Evolutionary conservation across 768 basidiomycete genomes (phyloP).

Genomic region (Lactarius sanguifluus): DNA sequence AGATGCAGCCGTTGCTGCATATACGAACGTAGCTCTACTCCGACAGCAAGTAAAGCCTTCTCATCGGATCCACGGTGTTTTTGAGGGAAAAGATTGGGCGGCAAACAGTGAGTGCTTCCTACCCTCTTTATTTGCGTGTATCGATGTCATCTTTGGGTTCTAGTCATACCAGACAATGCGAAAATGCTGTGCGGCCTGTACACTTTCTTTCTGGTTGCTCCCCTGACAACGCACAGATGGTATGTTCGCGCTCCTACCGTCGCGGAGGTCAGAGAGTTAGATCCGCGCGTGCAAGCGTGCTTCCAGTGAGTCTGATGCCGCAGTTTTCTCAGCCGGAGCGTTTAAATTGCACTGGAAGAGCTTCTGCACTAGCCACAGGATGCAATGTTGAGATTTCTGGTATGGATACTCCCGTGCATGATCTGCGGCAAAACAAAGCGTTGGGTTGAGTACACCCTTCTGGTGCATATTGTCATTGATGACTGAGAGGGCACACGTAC

Average conservation of each 20-base stretch:
- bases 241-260: constrained; percentile 71
- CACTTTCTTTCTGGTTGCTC: neutral
- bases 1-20: constrained; percentile 85
- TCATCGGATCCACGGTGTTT: constrained; percentile 77
- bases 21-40: constrained; percentile 73
- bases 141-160: neutral
- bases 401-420: constrained; percentile 41
- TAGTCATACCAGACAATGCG: constrained; percentile 83
- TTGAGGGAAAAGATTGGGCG: constrained; percentile 74
- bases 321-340: neutral
- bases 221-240: constrained; percentile 45
- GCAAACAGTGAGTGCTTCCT: constrained; percentile 53
- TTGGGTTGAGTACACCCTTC: constrained; percentile 45
- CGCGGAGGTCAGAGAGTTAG: constrained; percentile 56
- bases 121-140: neutral
- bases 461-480: neutral
- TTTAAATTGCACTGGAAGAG: constrained; percentile 41
- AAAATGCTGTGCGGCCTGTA: constrained; percentile 55
- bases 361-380: constrained; percentile 65
- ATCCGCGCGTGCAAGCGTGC: constrained; percentile 64
- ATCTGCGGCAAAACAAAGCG: constrained; percentile 67
- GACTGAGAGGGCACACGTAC: neutral
- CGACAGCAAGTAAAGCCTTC: constrained; percentile 81
- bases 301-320: constrained; percentile 54
- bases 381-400: constrained; percentile 50